These are phyloP conservation scores for Mycena belliarum DNA, from an alignment of 768 basidiomycete genomes.

Conservation along the genomic window DNA sequence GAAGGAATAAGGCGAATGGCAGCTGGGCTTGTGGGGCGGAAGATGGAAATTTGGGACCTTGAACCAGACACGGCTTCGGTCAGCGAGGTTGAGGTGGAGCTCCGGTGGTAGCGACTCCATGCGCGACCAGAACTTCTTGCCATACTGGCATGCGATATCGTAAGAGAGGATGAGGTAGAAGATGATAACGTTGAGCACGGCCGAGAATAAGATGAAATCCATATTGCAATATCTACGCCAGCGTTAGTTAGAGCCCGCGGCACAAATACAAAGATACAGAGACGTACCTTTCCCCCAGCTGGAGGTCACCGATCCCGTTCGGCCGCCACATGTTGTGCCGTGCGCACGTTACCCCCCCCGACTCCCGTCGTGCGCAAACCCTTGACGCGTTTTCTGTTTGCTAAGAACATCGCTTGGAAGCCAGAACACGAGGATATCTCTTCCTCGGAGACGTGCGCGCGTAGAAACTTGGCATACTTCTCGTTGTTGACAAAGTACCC, in stretches of 20 bases:
- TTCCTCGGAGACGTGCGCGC: not conserved
- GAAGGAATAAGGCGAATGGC: not conserved
- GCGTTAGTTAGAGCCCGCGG: not conserved
- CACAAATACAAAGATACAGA: not conserved
- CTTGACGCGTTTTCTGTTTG: not conserved
- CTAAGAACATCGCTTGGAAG: constrained; percentile 9
- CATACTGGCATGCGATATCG: constrained; percentile 14
- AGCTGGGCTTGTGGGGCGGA: not conserved
- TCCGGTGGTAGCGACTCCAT: not conserved
- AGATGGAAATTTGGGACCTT: constrained; percentile 4
- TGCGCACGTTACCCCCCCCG: constrained; percentile 12
- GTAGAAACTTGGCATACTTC: not conserved
- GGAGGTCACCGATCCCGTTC: constrained; percentile 19
- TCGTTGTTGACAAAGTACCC: not conserved
- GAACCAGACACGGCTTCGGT: not conserved
- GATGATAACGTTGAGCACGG: not conserved
- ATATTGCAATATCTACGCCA: constrained; percentile 17
- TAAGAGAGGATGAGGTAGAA: constrained; percentile 20
- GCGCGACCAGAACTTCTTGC: constrained; percentile 3
- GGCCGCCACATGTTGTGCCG: constrained; percentile 16
- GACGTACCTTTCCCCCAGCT: constrained; percentile 18
- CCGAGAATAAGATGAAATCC: constrained; percentile 20
- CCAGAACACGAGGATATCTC: constrained; percentile 4
- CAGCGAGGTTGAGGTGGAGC: not conserved
- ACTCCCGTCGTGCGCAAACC: constrained; percentile 9